Evolutionary conservation across 2,329 filamentous ascomycete genomes (phyloP).

Genomic region (Aureobasidium subglaciale): DNA sequence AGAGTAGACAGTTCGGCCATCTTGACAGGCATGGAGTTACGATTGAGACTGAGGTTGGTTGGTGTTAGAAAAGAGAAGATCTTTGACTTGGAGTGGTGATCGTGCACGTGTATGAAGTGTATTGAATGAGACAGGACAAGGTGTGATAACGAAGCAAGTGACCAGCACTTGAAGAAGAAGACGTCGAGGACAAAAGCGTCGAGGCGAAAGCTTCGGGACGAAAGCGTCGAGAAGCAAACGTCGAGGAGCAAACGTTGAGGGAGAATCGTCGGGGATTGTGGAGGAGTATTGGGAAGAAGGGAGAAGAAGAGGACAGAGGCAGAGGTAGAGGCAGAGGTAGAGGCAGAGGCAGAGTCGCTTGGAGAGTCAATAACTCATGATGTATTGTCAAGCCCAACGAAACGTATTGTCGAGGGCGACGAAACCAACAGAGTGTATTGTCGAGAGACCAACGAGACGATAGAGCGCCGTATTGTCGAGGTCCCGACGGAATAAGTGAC

Average conservation of each 20-base stretch:
- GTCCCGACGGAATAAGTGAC: not conserved
- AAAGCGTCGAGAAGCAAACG: too few relatives aligned
- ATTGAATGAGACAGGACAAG: not conserved
- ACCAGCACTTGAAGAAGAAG: not conserved
- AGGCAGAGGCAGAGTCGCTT: not conserved
- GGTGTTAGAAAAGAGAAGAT: conserved; percentile 1
- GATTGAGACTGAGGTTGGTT: conserved; percentile 57
- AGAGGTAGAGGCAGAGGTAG: not conserved
- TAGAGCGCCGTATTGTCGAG: not conserved
- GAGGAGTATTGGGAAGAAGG: too few relatives aligned
- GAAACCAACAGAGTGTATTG: too few relatives aligned
- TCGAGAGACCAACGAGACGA: too few relatives aligned
- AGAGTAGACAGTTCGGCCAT: conserved; percentile 41
- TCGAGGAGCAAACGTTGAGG: too few relatives aligned
- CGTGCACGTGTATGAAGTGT: not conserved
- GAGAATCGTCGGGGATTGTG: too few relatives aligned
- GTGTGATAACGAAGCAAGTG: not conserved
- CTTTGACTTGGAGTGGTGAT: not conserved
- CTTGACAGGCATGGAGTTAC: conserved; percentile 84
- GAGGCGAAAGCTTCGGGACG: too few relatives aligned
- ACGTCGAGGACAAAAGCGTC: too few relatives aligned
- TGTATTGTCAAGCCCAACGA: too few relatives aligned
- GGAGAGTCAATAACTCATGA: too few relatives aligned
- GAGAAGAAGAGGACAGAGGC: not conserved
- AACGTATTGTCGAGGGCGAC: too few relatives aligned